Conservation (phyloP, 2,329 filamentous ascomycete genomes). For the Cercospora citrullina region DNA sequence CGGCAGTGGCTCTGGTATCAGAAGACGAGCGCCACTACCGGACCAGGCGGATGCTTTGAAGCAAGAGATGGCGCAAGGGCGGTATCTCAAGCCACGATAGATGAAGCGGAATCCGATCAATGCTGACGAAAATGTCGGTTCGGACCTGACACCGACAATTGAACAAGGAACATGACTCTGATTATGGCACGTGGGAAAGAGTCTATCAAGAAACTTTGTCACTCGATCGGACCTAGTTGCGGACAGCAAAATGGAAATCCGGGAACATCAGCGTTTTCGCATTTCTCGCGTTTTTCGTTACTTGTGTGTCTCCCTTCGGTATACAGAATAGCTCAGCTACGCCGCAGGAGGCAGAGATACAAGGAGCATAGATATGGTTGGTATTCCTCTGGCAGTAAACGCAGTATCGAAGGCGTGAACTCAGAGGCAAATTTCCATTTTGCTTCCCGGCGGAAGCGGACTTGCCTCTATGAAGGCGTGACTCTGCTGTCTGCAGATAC, state of each 20-base stretch:
- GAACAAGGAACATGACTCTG: background rate
- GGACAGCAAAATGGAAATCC: background rate
- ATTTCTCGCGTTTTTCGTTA: background rate
- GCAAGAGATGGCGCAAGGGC: slow-evolving; percentile 67
- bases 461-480: background rate
- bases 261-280: background rate
- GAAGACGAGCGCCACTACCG: slow-evolving; percentile 69
- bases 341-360: background rate
- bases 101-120: background rate
- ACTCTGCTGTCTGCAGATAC: background rate
- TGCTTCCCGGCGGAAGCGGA: too few relatives aligned
- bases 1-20: slow-evolving; percentile 38
- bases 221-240: background rate
- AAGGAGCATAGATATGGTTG: background rate
- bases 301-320: background rate
- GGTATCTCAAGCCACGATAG: slow-evolving; percentile 46
- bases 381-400: background rate
- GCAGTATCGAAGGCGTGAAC: background rate
- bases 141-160: background rate
- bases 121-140: background rate
- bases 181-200: background rate
- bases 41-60: slow-evolving; percentile 81
- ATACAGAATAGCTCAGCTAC: background rate
- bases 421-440: background rate
- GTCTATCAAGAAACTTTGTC: background rate